Conservation (phyloP, 352 stramenopile genomes). For the Phytophthora syringae region DNA sequence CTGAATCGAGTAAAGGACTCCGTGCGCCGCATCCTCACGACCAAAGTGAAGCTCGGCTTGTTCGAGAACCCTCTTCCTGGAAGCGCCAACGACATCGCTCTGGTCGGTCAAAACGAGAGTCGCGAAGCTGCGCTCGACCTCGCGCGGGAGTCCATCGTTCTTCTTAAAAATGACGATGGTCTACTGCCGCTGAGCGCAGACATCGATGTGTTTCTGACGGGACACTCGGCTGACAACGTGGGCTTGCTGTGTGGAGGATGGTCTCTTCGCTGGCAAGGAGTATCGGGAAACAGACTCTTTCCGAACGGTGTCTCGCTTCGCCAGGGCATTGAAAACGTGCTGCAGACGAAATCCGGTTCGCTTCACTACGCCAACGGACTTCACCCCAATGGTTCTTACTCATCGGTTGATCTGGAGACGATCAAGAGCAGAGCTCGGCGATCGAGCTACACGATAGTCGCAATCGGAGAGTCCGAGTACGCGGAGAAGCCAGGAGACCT, state of each 20-base stretch:
- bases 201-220: conserved; percentile 70
- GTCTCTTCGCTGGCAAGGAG: conserved; percentile 89
- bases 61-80: conserved; percentile 72
- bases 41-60: conserved; percentile 78
- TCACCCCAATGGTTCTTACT: conserved; percentile 61
- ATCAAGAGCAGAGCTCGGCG: conserved; percentile 29
- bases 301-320: conserved; percentile 72
- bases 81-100: conserved; percentile 38
- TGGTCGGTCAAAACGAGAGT: conserved; percentile 64
- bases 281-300: conserved; percentile 66
- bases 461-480: conserved; percentile 82
- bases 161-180: conserved; percentile 81
- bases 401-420: conserved; percentile 46
- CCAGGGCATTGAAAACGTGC: conserved; percentile 54
- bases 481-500: conserved; percentile 91
- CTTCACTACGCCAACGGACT: conserved; percentile 64
- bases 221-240: conserved; percentile 69
- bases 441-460: conserved; percentile 67
- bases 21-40: conserved; percentile 63
- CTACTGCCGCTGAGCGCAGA: conserved; percentile 54
- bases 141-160: conserved; percentile 82
- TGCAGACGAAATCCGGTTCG: conserved; percentile 15
- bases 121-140: conserved; percentile 63
- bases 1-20: conserved; percentile 63
- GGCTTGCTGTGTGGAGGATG: conserved; percentile 82